Evolutionary conservation across 2,329 filamentous ascomycete species (phyloP).

Genomic region (Thielaviopsis punctulata): DNA sequence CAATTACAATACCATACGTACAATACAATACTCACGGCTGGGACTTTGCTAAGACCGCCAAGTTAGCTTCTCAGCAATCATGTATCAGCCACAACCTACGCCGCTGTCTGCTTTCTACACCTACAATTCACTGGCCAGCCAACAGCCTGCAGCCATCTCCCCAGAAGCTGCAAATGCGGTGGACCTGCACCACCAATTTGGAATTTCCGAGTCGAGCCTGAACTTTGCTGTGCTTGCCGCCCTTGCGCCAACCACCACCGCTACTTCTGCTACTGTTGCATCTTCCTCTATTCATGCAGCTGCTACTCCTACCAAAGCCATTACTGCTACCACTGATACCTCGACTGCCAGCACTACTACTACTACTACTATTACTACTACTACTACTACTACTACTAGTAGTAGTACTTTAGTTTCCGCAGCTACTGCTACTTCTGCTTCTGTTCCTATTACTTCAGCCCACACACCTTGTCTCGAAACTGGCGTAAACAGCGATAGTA

Average conservation of each 20-base stretch:
- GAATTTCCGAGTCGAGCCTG: slow-evolving; percentile 24
- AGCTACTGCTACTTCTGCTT: background rate
- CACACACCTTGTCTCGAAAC: too few species aligned
- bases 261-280: too few species aligned
- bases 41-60: background rate
- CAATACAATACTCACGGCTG: too few species aligned
- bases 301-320: too few species aligned
- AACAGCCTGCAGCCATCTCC: background rate
- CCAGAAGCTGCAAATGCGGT: slow-evolving; percentile 1
- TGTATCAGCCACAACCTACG: slow-evolving; percentile 38
- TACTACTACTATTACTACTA: background rate
- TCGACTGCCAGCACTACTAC: too few species aligned
- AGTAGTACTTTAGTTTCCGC: background rate
- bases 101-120: slow-evolving; percentile 28
- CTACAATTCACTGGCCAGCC: background rate
- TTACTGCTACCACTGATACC: too few species aligned
- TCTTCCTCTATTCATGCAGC: too few species aligned
- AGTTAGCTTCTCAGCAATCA: slow-evolving; percentile 19
- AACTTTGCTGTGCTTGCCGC: slow-evolving; percentile 16
- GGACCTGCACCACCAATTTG: slow-evolving; percentile 4
- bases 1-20: too few species aligned
- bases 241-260: background rate
- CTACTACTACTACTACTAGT: background rate
- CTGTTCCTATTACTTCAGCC: background rate
- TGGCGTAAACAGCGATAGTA: background rate